These are phyloP conservation scores for Plectosphaerella plurivora DNA, from an alignment of 2,329 filamentous ascomycete species.

Conservation along the genomic window DNA sequence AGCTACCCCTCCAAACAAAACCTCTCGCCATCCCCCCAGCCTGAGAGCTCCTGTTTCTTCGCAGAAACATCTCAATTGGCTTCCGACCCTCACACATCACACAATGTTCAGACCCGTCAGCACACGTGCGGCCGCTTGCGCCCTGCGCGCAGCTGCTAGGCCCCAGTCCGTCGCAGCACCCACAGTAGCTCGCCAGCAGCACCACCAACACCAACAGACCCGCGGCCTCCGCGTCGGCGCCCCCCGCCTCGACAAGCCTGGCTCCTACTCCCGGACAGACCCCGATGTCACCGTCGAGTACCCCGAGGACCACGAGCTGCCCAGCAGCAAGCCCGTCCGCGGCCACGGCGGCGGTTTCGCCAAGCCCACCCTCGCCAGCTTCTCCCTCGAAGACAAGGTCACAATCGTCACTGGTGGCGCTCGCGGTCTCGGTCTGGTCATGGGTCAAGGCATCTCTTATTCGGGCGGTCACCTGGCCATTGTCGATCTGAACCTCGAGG, in stretches of 20 bases:
- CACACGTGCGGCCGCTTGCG: constrained; percentile 8
- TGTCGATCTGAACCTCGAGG: constrained; percentile 85
- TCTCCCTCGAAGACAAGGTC: constrained; percentile 80
- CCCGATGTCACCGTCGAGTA: constrained; percentile 74
- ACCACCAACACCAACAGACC: constrained; percentile 14
- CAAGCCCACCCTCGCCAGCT: constrained; percentile 79
- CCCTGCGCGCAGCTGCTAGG: constrained; percentile 1
- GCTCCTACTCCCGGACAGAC: constrained; percentile 75
- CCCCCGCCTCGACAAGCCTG: constrained; percentile 40
- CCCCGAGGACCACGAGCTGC: constrained; percentile 69
- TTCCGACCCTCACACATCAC: background rate
- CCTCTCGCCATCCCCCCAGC: background rate
- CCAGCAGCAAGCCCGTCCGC: constrained; percentile 64
- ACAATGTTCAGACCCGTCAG: constrained; percentile 12
- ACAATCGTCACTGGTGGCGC: constrained; percentile 88
- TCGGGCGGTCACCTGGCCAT: constrained; percentile 87
- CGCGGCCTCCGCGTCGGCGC: constrained; percentile 26
- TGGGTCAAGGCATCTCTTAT: constrained; percentile 86
- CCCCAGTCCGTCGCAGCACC: constrained; percentile 15
- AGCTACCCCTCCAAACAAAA: background rate
- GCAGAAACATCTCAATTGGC: background rate
- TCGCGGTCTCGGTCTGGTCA: constrained; percentile 82
- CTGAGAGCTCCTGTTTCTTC: background rate
- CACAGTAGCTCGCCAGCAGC: constrained; percentile 10
- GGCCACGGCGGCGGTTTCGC: constrained; percentile 77